Evolutionary conservation across 192 early-diverging fungal species (phyloP).

Genomic region (Spinellus fusiger): DNA sequence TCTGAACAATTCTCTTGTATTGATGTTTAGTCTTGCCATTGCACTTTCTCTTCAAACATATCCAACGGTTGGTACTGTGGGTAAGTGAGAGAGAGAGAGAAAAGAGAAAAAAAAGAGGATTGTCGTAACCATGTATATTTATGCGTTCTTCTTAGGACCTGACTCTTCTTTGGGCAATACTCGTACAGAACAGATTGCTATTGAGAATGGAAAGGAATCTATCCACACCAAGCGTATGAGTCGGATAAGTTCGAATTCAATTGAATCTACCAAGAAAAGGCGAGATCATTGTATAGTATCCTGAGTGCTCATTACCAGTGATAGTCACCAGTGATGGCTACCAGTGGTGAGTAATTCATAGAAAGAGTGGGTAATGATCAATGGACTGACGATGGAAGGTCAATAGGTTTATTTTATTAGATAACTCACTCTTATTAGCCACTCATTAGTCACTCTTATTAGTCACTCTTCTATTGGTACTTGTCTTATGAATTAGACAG

Average conservation of each 20-base stretch:
- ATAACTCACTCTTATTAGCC: too few species aligned
- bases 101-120: too few species aligned
- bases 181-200: too few species aligned
- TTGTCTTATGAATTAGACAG: too few species aligned
- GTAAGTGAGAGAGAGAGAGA: too few species aligned
- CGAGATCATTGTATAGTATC: background rate
- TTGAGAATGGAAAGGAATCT: too few species aligned
- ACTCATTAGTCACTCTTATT: too few species aligned
- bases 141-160: background rate
- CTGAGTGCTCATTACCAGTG: background rate
- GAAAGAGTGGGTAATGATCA: too few species aligned
- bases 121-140: background rate
- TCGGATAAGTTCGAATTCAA: background rate
- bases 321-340: background rate
- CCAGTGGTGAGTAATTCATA: background rate
- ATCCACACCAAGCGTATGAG: background rate
- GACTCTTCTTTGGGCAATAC: background rate
- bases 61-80: too few species aligned
- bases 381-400: too few species aligned
- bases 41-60: constrained; percentile 10
- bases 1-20: background rate
- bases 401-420: too few species aligned
- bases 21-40: constrained; percentile 7
- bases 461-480: too few species aligned
- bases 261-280: background rate